Percentiles rank a stretch among this genome's conserved stretches.
These are phyloP conservation scores for Pugionium dolabratum DNA, from an alignment of 345 rosid species.

Conservation along the genomic window DNA sequence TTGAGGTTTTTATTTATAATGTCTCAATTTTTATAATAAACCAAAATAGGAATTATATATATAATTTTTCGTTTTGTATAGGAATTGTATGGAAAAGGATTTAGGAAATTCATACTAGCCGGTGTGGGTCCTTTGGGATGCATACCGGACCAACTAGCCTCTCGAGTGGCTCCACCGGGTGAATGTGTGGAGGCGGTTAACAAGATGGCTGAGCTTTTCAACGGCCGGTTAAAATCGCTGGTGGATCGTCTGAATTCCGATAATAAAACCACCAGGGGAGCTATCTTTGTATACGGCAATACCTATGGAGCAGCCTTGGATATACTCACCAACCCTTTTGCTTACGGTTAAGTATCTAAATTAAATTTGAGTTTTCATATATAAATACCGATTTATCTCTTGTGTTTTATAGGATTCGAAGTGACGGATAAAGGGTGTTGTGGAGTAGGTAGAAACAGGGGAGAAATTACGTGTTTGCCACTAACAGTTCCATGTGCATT, in stretches of 20 bases:
- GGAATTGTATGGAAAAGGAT: slow-evolving; percentile 57
- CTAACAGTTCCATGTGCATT: slow-evolving; percentile 52
- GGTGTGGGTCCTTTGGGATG: slow-evolving; percentile 69
- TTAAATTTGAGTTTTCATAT: too few relatives aligned
- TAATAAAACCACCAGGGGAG: slow-evolving; percentile 22
- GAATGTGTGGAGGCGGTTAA: slow-evolving; percentile 49
- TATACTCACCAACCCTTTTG: slow-evolving; percentile 43
- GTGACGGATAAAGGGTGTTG: slow-evolving; percentile 65
- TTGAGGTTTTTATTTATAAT: too few relatives aligned
- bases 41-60: not conserved
- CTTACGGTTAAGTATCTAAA: slow-evolving; percentile 28
- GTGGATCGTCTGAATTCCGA: slow-evolving; percentile 52
- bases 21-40: too few relatives aligned
- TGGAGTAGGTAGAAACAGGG: slow-evolving; percentile 63
- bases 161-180: slow-evolving; percentile 42
- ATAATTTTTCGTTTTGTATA: slow-evolving; percentile 1
- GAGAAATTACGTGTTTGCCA: slow-evolving; percentile 70
- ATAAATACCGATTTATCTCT: not conserved
- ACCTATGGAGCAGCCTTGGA: slow-evolving; percentile 48
- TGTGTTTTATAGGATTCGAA: slow-evolving; percentile 42
- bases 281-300: slow-evolving; percentile 57
- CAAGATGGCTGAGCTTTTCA: slow-evolving; percentile 50
- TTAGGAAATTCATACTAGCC: slow-evolving; percentile 63
- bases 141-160: slow-evolving; percentile 61
- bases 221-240: slow-evolving; percentile 45